phyloP scores from a whole-genome alignment of 2,329 filamentous ascomycete genomes.

The Trichoderma cornu-damae region DNA sequence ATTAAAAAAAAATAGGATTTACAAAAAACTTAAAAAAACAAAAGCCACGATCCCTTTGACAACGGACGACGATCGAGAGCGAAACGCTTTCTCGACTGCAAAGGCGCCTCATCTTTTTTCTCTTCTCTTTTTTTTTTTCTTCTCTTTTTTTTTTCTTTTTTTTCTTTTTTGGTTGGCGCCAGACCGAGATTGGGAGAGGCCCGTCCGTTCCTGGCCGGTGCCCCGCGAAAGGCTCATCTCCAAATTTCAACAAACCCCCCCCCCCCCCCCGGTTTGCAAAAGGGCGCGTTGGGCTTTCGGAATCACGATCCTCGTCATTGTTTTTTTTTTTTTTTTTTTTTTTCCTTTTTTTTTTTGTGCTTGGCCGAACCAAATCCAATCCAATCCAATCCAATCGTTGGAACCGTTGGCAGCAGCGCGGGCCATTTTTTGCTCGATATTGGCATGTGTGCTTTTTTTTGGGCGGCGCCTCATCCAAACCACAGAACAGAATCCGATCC shows the following conservation, averaged over 20 bases:
- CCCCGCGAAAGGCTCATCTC: conserved; percentile 11
- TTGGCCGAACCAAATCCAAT: not conserved
- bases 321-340: too few species aligned
- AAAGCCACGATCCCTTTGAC: too few species aligned
- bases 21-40: too few species aligned
- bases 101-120: conserved; percentile 3
- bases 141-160: too few species aligned
- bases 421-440: not conserved
- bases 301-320: not conserved
- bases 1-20: too few species aligned
- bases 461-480: not conserved
- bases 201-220: conserved; percentile 9
- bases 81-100: conserved; percentile 13
- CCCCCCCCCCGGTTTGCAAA: too few species aligned
- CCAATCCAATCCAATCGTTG: not conserved
- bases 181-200: conserved; percentile 3
- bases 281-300: not conserved
- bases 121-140: too few species aligned
- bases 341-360: too few species aligned
- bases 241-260: not conserved
- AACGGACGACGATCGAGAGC: not conserved
- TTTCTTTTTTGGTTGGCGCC: too few species aligned
- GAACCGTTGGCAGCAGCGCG: not conserved
- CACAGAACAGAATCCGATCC: not conserved
- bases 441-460: not conserved